These are phyloP conservation scores for Rhodotorula diobovata DNA, from an alignment of 768 basidiomycete genomes.

Conservation along the genomic window DNA sequence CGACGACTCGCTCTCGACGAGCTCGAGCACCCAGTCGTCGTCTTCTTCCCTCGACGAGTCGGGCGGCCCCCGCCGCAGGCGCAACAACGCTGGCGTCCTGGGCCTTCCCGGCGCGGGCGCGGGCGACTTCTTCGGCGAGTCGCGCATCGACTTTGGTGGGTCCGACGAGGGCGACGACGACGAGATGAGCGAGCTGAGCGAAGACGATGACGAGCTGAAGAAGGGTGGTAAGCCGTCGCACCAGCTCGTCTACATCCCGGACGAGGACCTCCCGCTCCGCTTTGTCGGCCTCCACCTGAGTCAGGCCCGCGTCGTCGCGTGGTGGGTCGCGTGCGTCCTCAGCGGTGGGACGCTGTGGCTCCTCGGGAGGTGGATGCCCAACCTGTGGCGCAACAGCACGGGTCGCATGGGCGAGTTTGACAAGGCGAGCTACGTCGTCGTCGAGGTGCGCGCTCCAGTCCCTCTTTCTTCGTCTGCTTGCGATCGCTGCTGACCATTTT, in stretches of 20 bases:
- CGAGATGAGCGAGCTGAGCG: conserved; percentile 13
- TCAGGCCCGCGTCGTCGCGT: conserved; percentile 60
- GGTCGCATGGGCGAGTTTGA: conserved; percentile 77
- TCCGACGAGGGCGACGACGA: conserved; percentile 24
- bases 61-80: conserved; percentile 14
- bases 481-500: too few species aligned
- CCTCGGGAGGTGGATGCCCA: conserved; percentile 89
- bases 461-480: background rate
- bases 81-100: conserved; percentile 13
- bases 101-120: conserved; percentile 36
- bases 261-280: conserved; percentile 83
- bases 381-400: conserved; percentile 82
- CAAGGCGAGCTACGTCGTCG: conserved; percentile 63
- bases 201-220: conserved; percentile 7
- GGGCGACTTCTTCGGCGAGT: conserved; percentile 76
- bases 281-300: conserved; percentile 78
- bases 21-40: conserved; percentile 16
- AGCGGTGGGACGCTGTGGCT: conserved; percentile 70
- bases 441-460: conserved; percentile 66
- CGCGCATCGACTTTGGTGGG: conserved; percentile 72
- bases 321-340: conserved; percentile 65
- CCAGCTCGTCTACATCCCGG: conserved; percentile 76
- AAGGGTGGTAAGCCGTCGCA: conserved; percentile 50
- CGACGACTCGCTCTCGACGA: conserved; percentile 22
- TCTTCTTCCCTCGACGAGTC: conserved; percentile 22